Base-by-base conservation (phyloP, 805 yeast genomes). In the Cephaloascus albidus region DNA sequence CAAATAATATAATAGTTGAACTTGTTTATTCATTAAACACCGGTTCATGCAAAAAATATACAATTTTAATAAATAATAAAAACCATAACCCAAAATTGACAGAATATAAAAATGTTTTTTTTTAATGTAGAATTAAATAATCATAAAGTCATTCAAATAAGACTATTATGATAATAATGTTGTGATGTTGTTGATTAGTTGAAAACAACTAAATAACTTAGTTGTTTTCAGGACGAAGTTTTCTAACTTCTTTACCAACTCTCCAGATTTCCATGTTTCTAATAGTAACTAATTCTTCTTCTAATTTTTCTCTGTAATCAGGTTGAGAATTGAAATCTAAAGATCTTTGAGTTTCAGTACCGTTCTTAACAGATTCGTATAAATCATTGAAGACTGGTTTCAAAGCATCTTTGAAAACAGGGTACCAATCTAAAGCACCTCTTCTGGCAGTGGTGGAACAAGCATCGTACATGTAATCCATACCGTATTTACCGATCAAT, bases 391-490 rank as follows among this genome's bases (percentile, higher is more conserved):
- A 93, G 45, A 93, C 97, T 60, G 98, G 97, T 78, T 93, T 93
- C 72, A 93, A 79, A 62, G 97, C 96, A 55, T 86, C 90, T 81
- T 89, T 89, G 88, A 93, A 93, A 70, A 84, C 75, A 70, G 97
- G 97, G 78, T 93, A 90, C 98, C 98, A 93, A 78, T 93, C 98
- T 59, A 93, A 80, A 65, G 98, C 98, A 80, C 98, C 98, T 77
- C 98, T 87, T 81, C 97, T 88, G 60, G 98, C 98, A 54, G 98
- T 93, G 63, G 98, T 93, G 54, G 98, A 93, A 75, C 98, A 93
- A 59, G 98, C 98, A 65, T 93, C 97, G 81, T 93, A 93, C 98
- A 93, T 93, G 90, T 93, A 93, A 74, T 93, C 98, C 98, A 93
- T 93, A 76, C 98, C 98, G 80, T 93, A 85, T 73, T 87, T 88